Conservation (phyloP, 257 asterid species). For the Solanum corneliomulleri region DNA sequence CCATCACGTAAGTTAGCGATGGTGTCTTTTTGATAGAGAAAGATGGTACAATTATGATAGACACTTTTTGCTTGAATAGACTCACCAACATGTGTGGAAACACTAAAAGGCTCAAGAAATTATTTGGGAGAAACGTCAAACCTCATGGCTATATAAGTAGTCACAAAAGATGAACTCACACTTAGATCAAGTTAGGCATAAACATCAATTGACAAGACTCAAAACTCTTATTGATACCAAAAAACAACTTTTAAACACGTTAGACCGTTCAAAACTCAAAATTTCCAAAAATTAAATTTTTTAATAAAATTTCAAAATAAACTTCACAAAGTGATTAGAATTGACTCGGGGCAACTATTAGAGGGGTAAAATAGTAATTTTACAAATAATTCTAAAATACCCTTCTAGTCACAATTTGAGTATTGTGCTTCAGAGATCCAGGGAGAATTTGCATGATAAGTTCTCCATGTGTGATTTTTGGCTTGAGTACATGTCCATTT, state of each 20-base stretch:
- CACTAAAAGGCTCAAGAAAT: not conserved
- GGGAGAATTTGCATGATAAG: not conserved
- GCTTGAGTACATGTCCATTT: not conserved
- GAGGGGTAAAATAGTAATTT: not conserved
- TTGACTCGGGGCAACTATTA: no score
- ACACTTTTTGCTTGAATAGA: not conserved
- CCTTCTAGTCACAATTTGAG: not conserved
- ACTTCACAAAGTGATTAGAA: not conserved
- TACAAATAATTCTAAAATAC: not conserved
- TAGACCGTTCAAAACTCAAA: not conserved
- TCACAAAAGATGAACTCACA: not conserved
- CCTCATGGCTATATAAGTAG: not conserved
- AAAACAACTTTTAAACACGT: not conserved
- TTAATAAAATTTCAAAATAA: no score
- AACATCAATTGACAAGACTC: no score
- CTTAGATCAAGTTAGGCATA: not conserved
- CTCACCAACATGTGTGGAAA: not conserved
- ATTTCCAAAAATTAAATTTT: not conserved
- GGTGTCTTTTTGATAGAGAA: not conserved
- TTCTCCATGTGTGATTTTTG: not conserved
- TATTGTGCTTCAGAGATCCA: not conserved
- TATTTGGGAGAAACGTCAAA: not conserved
- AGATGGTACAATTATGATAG: not conserved
- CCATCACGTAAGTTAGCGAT: not conserved
- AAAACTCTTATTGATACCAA: not conserved